phyloP scores from a whole-genome alignment of 2,329 filamentous ascomycete species.

The Ophiostoma tasmaniense region DNA sequence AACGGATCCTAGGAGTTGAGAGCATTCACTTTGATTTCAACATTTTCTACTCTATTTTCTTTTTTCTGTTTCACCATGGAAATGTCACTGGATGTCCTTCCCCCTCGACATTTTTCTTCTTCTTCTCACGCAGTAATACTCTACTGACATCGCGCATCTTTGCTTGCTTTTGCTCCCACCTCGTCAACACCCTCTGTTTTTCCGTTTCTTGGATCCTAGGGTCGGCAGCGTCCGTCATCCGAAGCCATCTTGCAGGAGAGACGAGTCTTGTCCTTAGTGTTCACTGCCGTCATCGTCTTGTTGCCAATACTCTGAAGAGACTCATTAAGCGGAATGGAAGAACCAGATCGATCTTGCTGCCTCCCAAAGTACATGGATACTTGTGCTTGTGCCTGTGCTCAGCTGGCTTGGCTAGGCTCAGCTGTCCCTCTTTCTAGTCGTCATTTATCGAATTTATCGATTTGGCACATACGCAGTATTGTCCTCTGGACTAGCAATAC shows the following conservation, averaged over 20 bases:
- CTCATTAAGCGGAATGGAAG: not conserved
- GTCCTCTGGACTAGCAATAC: not conserved
- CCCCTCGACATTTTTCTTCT: not conserved
- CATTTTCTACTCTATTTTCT: not conserved
- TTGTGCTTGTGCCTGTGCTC: not conserved
- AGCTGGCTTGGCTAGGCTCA: not conserved
- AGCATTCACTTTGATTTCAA: not conserved
- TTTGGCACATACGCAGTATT: no score
- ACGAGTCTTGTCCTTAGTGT: not conserved
- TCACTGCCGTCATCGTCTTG: no score
- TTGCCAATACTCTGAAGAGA: no score
- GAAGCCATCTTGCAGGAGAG: not conserved
- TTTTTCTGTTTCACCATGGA: not conserved
- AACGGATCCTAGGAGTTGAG: not conserved
- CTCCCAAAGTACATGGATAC: not conserved
- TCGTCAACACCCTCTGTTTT: not conserved
- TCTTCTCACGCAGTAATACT: not conserved
- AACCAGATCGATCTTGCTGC: not conserved
- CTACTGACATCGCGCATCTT: no score
- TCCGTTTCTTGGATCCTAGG: not conserved
- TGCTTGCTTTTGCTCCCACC: no score
- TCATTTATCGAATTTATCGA: not conserved
- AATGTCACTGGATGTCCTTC: not conserved
- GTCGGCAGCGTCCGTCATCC: not conserved
- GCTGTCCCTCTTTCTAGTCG: not conserved